phyloP scores from a whole-genome alignment of 176 grass and related monocot genomes.

The Juncus effusus region DNA sequence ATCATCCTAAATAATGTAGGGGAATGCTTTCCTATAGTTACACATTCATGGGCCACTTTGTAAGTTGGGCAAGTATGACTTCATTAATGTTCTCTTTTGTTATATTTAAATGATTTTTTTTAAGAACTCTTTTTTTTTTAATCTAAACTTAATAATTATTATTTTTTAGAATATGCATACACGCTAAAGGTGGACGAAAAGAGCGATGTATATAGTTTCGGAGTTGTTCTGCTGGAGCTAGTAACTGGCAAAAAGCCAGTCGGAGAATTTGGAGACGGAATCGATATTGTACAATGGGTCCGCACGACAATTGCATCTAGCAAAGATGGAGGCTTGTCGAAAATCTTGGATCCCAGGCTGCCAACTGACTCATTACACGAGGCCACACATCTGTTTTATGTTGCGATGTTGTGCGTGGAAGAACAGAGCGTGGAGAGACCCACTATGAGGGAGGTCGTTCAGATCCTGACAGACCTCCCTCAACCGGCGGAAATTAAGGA shows the following conservation, averaged over 20 bases:
- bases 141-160: neutral
- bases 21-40: too few relatives aligned
- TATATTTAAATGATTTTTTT: constrained; percentile 10
- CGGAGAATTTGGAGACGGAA: constrained; percentile 79
- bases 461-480: constrained; percentile 61
- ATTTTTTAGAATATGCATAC: constrained; percentile 74
- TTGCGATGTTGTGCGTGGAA: constrained; percentile 71
- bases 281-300: constrained; percentile 94
- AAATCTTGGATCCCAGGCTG: constrained; percentile 56
- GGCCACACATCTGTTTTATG: constrained; percentile 61
- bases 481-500: constrained; percentile 5
- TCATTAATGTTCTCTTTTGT: too few relatives aligned
- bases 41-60: too few relatives aligned
- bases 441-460: constrained; percentile 89
- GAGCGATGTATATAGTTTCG: constrained; percentile 92
- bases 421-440: constrained; percentile 76
- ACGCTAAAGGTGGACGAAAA: constrained; percentile 95
- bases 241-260: constrained; percentile 58
- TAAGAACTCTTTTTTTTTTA: constrained; percentile 13
- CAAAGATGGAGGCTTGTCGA: constrained; percentile 52
- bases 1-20: too few relatives aligned
- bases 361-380: constrained; percentile 55
- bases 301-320: constrained; percentile 43
- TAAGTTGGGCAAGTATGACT: too few relatives aligned
- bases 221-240: constrained; percentile 75